These are phyloP conservation scores for Paramecium sonneborni DNA, from an alignment of 73 alveolate genomes.

Conservation along the genomic window DNA sequence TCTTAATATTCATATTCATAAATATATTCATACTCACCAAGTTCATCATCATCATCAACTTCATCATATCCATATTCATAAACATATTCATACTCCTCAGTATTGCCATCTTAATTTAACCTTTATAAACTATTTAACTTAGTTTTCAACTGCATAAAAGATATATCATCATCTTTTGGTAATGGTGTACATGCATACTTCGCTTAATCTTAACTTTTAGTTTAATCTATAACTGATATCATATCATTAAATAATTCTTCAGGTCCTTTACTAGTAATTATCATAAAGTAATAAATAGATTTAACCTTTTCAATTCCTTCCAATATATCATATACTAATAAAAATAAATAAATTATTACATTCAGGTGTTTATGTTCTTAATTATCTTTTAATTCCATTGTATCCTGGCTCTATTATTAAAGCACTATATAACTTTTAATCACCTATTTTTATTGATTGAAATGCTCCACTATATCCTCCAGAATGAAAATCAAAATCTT, in stretches of 20 bases:
- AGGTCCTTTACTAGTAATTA: slow-evolving; percentile 21
- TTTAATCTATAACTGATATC: background rate
- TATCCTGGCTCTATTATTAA: slow-evolving; percentile 43
- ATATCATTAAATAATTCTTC: slow-evolving; percentile 6
- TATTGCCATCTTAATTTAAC: background rate
- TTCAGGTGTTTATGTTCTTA: slow-evolving; percentile 32
- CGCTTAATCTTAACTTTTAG: background rate
- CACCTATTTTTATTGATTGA: slow-evolving; percentile 9
- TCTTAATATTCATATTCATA: slow-evolving; percentile 33
- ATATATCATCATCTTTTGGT: background rate
- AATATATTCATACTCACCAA: background rate
- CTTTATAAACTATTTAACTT: background rate
- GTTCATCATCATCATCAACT: background rate
- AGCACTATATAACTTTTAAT: slow-evolving; percentile 19
- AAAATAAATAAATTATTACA: background rate
- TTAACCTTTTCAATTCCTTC: slow-evolving; percentile 43
- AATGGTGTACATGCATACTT: background rate
- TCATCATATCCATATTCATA: slow-evolving; percentile 5
- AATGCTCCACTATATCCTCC: slow-evolving; percentile 49
- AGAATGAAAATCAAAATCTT: slow-evolving; percentile 28
- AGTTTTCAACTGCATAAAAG: background rate
- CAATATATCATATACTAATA: slow-evolving; percentile 24
- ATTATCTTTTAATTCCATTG: slow-evolving; percentile 23
- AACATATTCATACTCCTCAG: slow-evolving; percentile 22
- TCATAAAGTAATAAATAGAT: slow-evolving; percentile 15